phyloP scores from a whole-genome alignment of 306 rosid genomes.

The Rosa lucieae region DNA sequence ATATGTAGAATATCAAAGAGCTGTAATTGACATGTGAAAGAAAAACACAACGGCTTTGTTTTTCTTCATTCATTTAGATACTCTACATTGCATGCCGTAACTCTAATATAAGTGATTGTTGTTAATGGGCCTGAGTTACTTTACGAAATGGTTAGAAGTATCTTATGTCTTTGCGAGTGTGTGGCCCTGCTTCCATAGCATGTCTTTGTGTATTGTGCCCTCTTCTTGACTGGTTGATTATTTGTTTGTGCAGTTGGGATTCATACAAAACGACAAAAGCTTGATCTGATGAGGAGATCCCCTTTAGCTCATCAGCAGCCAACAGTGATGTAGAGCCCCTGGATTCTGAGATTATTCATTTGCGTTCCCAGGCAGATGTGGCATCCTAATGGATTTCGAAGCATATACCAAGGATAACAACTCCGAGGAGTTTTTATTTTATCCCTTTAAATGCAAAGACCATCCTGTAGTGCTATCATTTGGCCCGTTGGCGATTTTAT shows the following conservation, averaged over 20 bases:
- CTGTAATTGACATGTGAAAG: not conserved
- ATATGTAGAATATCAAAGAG: not conserved
- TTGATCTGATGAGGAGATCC: constrained; percentile 49
- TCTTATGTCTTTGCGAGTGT: not conserved
- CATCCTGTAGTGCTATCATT: constrained; percentile 59
- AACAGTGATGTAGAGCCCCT: constrained; percentile 31
- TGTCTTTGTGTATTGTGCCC: not conserved
- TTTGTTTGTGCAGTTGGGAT: constrained; percentile 44
- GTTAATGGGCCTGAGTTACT: not conserved
- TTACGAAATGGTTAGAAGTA: not conserved
- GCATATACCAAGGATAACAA: constrained; percentile 28
- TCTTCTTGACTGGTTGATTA: constrained; percentile 1
- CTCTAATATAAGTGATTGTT: not conserved
- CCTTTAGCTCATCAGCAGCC: constrained; percentile 43
- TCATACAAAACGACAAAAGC: constrained; percentile 39
- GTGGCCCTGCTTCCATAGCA: not conserved
- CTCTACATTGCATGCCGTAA: not conserved
- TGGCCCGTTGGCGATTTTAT: constrained; percentile 73
- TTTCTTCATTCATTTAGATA: not conserved
- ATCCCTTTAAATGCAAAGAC: constrained; percentile 70
- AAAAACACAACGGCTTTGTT: not conserved
- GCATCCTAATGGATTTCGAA: constrained; percentile 33
- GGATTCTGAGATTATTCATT: constrained; percentile 44
- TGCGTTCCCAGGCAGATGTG: constrained; percentile 28
- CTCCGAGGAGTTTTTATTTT: constrained; percentile 43